Evolutionary conservation across 352 stramenopile genomes (phyloP).

Genomic region (Peronospora farinosa): DNA sequence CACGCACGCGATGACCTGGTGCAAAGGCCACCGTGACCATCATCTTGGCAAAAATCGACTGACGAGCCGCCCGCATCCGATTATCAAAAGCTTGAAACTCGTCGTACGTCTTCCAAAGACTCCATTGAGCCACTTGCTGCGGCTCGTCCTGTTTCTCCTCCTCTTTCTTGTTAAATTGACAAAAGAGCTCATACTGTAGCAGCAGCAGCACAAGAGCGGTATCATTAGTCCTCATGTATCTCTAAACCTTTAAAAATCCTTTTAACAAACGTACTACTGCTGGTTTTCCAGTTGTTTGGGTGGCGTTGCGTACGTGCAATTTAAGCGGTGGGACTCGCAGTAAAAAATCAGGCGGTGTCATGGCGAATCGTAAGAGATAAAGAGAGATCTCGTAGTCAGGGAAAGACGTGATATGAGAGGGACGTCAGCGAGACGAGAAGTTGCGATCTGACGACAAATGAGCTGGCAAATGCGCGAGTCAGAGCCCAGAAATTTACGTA

Average conservation of each 20-base stretch:
- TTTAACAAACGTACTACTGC: slow-evolving; percentile 40
- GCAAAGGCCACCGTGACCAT: slow-evolving; percentile 81
- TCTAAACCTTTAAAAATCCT: not conserved
- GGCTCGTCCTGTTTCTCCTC: slow-evolving; percentile 36
- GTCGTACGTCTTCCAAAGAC: slow-evolving; percentile 73
- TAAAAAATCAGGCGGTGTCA: slow-evolving; percentile 40
- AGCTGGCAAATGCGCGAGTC: slow-evolving; percentile 21
- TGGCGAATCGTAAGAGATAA: not conserved
- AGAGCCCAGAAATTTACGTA: slow-evolving; percentile 8
- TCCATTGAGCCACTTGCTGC: slow-evolving; percentile 51
- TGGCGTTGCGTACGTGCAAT: slow-evolving; percentile 53
- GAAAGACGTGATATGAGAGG: slow-evolving; percentile 18
- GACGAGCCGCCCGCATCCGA: slow-evolving; percentile 43
- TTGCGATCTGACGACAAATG: slow-evolving; percentile 17
- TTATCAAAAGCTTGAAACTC: slow-evolving; percentile 71
- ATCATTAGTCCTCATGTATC: not conserved
- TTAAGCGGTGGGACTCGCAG: slow-evolving; percentile 48
- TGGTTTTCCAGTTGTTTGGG: slow-evolving; percentile 43
- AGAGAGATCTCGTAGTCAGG: not conserved
- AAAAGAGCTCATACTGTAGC: slow-evolving; percentile 50
- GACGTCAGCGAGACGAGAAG: slow-evolving; percentile 2
- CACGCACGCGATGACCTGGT: slow-evolving; percentile 53
- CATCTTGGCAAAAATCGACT: slow-evolving; percentile 66
- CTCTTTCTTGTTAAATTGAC: slow-evolving; percentile 33
- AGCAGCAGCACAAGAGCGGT: not conserved